Conservation (phyloP, 2,329 filamentous ascomycete species). For the Aspergillus sp. region DNA sequence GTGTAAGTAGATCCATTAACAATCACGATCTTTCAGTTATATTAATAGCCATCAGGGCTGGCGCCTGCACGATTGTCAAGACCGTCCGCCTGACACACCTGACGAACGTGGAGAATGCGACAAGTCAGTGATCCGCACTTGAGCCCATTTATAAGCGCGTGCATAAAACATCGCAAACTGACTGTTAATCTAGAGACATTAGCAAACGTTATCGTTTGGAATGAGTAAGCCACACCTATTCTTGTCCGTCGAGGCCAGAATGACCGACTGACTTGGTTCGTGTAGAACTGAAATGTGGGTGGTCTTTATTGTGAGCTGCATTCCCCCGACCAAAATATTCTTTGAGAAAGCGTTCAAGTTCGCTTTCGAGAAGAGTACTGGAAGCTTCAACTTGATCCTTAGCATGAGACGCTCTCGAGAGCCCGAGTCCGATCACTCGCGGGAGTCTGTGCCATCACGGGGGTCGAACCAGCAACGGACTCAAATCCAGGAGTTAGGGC, state of each 20-base stretch:
- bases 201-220: slow-evolving; percentile 9
- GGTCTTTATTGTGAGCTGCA: slow-evolving; percentile 15
- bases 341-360: no score
- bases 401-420: no score
- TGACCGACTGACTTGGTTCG: no score
- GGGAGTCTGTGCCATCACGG: no score
- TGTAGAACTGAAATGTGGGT: slow-evolving; percentile 18
- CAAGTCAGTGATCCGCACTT: slow-evolving; percentile 8
- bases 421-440: no score
- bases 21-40: not conserved
- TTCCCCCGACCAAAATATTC: slow-evolving; percentile 8
- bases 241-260: not conserved
- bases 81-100: slow-evolving; percentile 7
- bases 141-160: no score
- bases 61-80: slow-evolving; percentile 12
- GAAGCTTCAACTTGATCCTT: no score
- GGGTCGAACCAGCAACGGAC: no score
- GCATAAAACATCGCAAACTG: not conserved
- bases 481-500: no score
- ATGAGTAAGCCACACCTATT: slow-evolving; percentile 7
- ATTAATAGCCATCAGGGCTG: slow-evolving; percentile 6
- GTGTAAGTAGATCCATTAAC: slow-evolving; percentile 4
- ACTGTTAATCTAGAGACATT: slow-evolving; percentile 5
- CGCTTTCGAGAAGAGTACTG: not conserved
- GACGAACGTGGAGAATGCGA: slow-evolving; percentile 5